phyloP scores from a whole-genome alignment of 345 rosid genomes.

The Corchorus olitorius region DNA sequence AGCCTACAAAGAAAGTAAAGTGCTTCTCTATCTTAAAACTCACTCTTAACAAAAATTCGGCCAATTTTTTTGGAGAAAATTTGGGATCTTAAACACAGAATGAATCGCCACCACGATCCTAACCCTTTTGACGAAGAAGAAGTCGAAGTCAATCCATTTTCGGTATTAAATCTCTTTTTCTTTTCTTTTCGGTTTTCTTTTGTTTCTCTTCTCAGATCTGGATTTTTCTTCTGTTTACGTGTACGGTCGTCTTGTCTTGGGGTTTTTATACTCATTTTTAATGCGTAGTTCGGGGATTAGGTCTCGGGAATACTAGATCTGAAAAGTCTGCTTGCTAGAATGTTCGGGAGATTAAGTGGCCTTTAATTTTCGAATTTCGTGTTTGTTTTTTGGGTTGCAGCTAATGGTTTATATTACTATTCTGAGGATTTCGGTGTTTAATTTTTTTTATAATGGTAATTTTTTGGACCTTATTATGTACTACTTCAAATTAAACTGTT shows the following conservation, averaged over 20 bases:
- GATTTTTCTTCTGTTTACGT: conserved; percentile 1
- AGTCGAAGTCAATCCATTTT: conserved; percentile 94
- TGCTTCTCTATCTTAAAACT: not conserved
- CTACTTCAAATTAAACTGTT: not conserved
- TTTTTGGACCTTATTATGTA: not conserved
- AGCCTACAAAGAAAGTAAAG: conserved; percentile 3
- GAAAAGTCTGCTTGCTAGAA: not conserved
- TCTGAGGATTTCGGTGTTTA: not conserved
- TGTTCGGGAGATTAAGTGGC: conserved; percentile 5
- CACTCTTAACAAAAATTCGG: not conserved
- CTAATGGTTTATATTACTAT: not conserved
- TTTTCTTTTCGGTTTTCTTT: not conserved
- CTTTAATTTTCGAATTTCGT: not conserved
- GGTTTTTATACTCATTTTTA: not conserved
- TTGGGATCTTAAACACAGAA: conserved; percentile 44
- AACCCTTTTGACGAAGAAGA: conserved; percentile 93
- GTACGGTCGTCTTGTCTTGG: not conserved
- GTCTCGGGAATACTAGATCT: not conserved
- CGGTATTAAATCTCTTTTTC: conserved; percentile 45
- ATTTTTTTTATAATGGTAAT: not conserved
- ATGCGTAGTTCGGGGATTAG: conserved; percentile 3
- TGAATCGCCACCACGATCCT: conserved; percentile 90
- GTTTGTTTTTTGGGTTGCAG: not conserved
- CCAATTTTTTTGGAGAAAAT: conserved; percentile 19
- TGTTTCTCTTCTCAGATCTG: conserved; percentile 35